Conservation (phyloP, 164 flowering plant genomes). For the Sedum album region DNA sequence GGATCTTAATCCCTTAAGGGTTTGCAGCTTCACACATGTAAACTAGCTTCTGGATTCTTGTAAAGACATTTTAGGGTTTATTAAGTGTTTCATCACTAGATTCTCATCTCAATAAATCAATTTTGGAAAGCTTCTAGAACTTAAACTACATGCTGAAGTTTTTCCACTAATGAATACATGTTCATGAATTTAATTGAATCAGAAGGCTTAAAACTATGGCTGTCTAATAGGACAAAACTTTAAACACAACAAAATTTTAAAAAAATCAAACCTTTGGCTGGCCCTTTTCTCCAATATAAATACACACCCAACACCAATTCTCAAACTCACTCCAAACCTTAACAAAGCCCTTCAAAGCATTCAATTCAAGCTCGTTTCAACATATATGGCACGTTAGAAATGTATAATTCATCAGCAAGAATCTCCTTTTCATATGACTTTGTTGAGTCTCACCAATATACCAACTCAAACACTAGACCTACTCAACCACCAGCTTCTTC, state of each 20-base stretch:
- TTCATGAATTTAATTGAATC: too few species aligned
- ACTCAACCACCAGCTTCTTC: slow-evolving; percentile 32
- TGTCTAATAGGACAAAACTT: background rate
- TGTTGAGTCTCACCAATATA: slow-evolving; percentile 23
- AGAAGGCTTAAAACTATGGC: too few species aligned
- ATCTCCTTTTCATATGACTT: slow-evolving; percentile 74
- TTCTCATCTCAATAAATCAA: background rate
- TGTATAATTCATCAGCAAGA: slow-evolving; percentile 48
- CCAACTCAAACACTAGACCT: slow-evolving; percentile 16
- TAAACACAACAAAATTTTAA: too few species aligned
- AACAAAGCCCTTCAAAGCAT: background rate
- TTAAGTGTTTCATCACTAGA: background rate
- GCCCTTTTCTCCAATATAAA: background rate
- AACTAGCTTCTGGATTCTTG: background rate
- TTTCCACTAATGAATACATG: too few species aligned
- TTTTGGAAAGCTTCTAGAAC: background rate
- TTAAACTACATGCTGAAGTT: too few species aligned
- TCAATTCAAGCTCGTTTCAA: background rate
- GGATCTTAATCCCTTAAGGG: background rate
- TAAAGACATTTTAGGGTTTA: background rate
- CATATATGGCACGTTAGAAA: slow-evolving; percentile 6
- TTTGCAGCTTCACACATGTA: background rate
- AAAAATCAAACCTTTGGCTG: background rate
- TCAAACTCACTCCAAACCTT: too few species aligned
- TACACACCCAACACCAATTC: background rate